Evolutionary conservation across 306 rosid genomes (phyloP).

Genomic region (Citrullus amarus): DNA sequence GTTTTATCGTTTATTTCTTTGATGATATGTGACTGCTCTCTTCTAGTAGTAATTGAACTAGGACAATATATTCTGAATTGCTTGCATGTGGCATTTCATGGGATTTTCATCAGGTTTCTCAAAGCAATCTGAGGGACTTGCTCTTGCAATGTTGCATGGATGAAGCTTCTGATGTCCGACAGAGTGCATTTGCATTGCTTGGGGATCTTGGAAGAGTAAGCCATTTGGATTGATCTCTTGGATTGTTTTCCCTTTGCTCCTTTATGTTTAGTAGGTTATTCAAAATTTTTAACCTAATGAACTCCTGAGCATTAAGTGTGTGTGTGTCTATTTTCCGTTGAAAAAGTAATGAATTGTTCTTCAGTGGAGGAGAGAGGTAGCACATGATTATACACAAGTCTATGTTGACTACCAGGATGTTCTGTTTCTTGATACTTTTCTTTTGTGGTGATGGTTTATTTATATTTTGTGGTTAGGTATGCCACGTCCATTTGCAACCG

Average conservation of each 20-base stretch:
- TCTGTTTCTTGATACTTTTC: neutral
- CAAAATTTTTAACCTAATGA: neutral
- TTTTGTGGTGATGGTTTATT: neutral
- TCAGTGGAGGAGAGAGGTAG: neutral
- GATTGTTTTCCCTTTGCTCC: neutral
- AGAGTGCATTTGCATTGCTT: slow-evolving; percentile 90
- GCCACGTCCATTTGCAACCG: slow-evolving; percentile 69
- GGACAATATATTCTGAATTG: neutral
- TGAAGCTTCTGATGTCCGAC: slow-evolving; percentile 88
- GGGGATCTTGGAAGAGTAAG: slow-evolving; percentile 99
- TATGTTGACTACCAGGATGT: neutral
- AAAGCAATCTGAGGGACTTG: slow-evolving; percentile 67
- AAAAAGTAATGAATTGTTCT: neutral
- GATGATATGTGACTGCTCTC: slow-evolving; percentile 3
- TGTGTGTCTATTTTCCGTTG: neutral
- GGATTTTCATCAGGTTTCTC: slow-evolving; percentile 54
- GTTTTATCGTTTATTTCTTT: neutral
- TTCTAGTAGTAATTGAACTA: neutral
- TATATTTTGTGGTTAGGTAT: slow-evolving; percentile 47
- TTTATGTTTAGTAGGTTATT: neutral
- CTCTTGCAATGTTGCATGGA: slow-evolving; percentile 83
- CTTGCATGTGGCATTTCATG: slow-evolving; percentile 5
- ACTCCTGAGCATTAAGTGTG: neutral
- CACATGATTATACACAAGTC: neutral
- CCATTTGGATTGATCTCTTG: neutral